Conservation (phyloP, 2,329 filamentous ascomycete genomes). For the Colletotrichum tofieldiae region DNA sequence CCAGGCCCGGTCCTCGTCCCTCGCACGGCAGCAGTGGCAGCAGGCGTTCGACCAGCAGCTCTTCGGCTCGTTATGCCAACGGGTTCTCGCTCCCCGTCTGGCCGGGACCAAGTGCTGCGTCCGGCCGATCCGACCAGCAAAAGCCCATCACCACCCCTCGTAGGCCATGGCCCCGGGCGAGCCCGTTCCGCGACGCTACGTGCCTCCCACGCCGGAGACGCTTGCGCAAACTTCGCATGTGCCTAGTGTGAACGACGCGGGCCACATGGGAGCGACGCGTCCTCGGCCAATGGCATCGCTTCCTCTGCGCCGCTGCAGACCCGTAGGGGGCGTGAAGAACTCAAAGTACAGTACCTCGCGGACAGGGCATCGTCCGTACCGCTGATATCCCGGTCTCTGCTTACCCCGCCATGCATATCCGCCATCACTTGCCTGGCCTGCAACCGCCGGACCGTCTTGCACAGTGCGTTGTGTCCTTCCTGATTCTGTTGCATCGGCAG, state of each 20-base stretch:
- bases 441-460: constrained; percentile 11
- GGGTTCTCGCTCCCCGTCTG: background rate
- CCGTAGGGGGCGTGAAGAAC: constrained; percentile 14
- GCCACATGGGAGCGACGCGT: constrained; percentile 9
- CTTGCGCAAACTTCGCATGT: constrained; percentile 15
- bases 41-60: background rate
- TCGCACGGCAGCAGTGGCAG: constrained; percentile 16
- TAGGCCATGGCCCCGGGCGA: constrained; percentile 10
- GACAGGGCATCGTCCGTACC: constrained; percentile 4
- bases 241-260: background rate
- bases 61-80: background rate
- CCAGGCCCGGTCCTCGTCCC: background rate
- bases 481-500: background rate
- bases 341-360: constrained; percentile 26
- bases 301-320: background rate
- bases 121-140: constrained; percentile 20
- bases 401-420: constrained; percentile 21
- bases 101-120: background rate
- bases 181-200: constrained; percentile 31
- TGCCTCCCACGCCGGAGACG: constrained; percentile 28
- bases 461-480: constrained; percentile 19
- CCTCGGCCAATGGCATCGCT: background rate
- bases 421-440: constrained; percentile 10
- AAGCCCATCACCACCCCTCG: background rate
- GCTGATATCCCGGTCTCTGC: background rate